Evolutionary conservation across 129 eudicot species (phyloP).

Genomic region (Daucus carota): DH1_v3.0 NC_030382.2:49494501-49495000

Average conservation of each 20-base stretch:
- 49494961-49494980: not conserved
- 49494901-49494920: conserved; percentile 55
- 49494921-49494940: conserved; percentile 32
- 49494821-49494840: conserved; percentile 78
- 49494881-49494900: conserved; percentile 95
- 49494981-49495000: not conserved
- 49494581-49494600: conserved; percentile 71
- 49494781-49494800: not conserved
- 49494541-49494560: conserved; percentile 76
- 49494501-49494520: not conserved
- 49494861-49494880: conserved; percentile 86
- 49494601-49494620: conserved; percentile 85
- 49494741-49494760: not conserved
- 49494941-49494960: not conserved
- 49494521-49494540: not conserved
- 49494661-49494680: conserved; percentile 84
- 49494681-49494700: conserved; percentile 83
- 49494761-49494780: not conserved
- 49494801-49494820: conserved; percentile 67
- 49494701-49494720: conserved; percentile 28
- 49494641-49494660: conserved; percentile 92
- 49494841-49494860: conserved; percentile 62
- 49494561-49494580: conserved; percentile 86
- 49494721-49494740: not conserved
- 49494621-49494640: conserved; percentile 66